A percentile compares a stretch with the other conserved stretches of the same genome.
These are phyloP conservation scores for Hanseniaspora lachancei DNA, from an alignment of 805 yeast genomes.

Conservation along the genomic window DNA sequence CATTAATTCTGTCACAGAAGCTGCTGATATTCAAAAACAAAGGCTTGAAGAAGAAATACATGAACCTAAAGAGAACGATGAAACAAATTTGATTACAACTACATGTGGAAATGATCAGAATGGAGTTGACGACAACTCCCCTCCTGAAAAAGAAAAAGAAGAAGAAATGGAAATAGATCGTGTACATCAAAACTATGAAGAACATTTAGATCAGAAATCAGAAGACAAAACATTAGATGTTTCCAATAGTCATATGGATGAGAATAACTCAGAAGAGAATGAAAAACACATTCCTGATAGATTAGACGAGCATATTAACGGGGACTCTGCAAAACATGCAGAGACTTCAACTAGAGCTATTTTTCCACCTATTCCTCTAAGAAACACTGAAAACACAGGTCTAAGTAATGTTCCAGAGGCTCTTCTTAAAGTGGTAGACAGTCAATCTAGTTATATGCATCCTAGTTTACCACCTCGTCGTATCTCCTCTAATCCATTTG, in stretches of 20 bases:
- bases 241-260: neutral
- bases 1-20: neutral
- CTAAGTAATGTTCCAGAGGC: neutral
- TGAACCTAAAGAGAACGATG: neutral
- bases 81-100: too few relatives aligned
- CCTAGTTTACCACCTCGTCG: conserved; percentile 11
- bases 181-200: neutral
- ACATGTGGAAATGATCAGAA: too few relatives aligned
- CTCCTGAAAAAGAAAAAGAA: neutral
- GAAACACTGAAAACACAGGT: neutral
- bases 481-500: neutral
- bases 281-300: neutral
- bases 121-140: too few relatives aligned
- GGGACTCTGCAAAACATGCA: too few relatives aligned
- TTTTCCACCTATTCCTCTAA: neutral
- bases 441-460: neutral
- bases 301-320: too few relatives aligned
- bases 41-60: neutral
- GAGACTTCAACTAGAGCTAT: neutral
- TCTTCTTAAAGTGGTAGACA: neutral
- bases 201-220: neutral
- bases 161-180: neutral
- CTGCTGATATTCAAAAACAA: neutral
- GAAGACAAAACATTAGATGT: too few relatives aligned
- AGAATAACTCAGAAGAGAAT: neutral